Base-by-base conservation (phyloP, 2,329 filamentous ascomycete species). In the Lachnum nothofagi region DNA sequence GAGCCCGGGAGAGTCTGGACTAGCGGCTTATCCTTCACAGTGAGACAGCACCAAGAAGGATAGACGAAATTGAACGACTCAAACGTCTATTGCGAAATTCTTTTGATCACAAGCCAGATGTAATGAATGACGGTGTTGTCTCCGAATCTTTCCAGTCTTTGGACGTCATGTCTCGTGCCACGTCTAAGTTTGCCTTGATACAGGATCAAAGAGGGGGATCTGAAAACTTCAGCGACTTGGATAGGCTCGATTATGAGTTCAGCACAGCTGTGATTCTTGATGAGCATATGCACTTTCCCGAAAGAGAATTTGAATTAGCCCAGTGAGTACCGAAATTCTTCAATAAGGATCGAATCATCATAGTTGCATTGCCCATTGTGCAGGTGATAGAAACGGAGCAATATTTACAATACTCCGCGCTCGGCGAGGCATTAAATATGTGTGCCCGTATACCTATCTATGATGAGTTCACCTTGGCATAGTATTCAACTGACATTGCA, bases 201-300 rank as follows among this genome's bases (percentile, higher is more conserved):
- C 48, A 55, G 20, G 42, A 55, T 53, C 51, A 55, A 25, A 22
- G 44, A 27, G 25, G 31, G 22, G 33, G 8, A 2, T 4, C 27
- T 10, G 42, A 48, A 6, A 42, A 37, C 7, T 52, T 57, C 43
- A 55, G 52, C 23, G 56, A 59, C 29, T 33, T 59, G 31, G 56
- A 59, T 47, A 41, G 22, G 14, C 31, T 59, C 20, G 52, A 57
- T 14, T 54, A 49, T 40, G 54, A 55, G 44, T 47, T 39, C 24
- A 55, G 42, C 24, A 59, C 54, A 12, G 48, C 51, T 16, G 29
- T 33, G 10, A 31, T 24, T 9, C 19, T 56, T 9, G 44, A 48
- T 29, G 19, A 35, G 8, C 31, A 20, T 12, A 12, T 45, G 4
- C 40, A 47, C 16, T 57, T 55, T 43, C 56, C 56, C 2, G 10